A percentile compares a stretch with the other conserved stretches of the same genome.
phyloP scores from a whole-genome alignment of 2,329 filamentous ascomycete species.

The Catunica adiposa region DNA sequence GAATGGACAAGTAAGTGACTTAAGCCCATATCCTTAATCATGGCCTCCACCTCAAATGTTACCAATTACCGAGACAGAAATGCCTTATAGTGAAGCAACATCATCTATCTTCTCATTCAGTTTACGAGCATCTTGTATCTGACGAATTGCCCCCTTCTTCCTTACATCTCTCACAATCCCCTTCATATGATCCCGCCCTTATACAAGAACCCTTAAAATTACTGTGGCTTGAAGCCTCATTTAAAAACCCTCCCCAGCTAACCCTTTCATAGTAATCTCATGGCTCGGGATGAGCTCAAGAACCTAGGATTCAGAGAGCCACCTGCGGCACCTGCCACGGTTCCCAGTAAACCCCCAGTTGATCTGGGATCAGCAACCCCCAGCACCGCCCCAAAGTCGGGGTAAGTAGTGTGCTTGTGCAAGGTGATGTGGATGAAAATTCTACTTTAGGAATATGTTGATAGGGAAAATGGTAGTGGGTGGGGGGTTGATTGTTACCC shows the following conservation, averaged over 20 bases:
- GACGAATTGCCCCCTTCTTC: too few relatives aligned
- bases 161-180: background rate
- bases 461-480: too few relatives aligned
- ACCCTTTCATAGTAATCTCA: slow-evolving; percentile 54
- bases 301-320: slow-evolving; percentile 58
- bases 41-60: too few relatives aligned
- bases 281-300: slow-evolving; percentile 89
- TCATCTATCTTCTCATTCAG: too few relatives aligned
- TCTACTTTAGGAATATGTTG: too few relatives aligned
- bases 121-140: too few relatives aligned
- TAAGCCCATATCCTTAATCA: background rate
- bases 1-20: slow-evolving; percentile 71
- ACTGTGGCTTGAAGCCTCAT: background rate
- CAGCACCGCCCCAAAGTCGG: slow-evolving; percentile 16
- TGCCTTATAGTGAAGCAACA: too few relatives aligned
- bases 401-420: background rate
- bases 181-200: background rate
- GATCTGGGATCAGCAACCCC: slow-evolving; percentile 1
- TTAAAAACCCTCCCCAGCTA: background rate
- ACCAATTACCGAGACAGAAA: too few relatives aligned
- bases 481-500: too few relatives aligned
- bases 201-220: background rate
- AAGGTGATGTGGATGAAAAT: too few relatives aligned
- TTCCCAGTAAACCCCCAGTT: background rate
- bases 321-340: background rate